These are phyloP conservation scores for Tuber melanosporum DNA, from an alignment of 495 filamentous ascomycete genomes.

Conservation along the genomic window DNA sequence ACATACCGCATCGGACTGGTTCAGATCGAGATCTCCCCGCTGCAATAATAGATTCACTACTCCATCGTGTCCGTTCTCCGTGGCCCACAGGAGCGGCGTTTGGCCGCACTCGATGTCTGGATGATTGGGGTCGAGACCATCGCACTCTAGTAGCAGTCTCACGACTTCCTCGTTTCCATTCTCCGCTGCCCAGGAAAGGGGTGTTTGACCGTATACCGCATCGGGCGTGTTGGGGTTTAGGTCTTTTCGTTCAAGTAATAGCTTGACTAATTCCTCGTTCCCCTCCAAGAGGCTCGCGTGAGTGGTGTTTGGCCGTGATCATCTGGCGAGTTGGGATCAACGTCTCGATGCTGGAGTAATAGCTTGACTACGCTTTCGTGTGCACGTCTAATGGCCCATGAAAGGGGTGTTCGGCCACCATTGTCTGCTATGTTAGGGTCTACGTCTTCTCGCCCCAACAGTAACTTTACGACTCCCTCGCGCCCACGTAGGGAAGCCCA, in stretches of 20 bases:
- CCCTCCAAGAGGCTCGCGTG: constrained; percentile 9
- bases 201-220: constrained; percentile 4
- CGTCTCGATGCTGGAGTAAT: constrained; percentile 10
- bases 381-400: constrained; percentile 7
- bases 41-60: constrained; percentile 12
- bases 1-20: constrained; percentile 8
- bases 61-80: constrained; percentile 9
- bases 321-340: constrained; percentile 8
- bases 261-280: constrained; percentile 11
- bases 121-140: constrained; percentile 8
- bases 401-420: constrained; percentile 8
- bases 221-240: neutral
- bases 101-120: constrained; percentile 9
- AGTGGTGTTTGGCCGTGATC: constrained; percentile 7
- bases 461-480: constrained; percentile 9
- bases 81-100: constrained; percentile 13
- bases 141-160: constrained; percentile 21
- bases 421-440: constrained; percentile 6
- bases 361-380: constrained; percentile 14
- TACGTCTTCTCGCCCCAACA: constrained; percentile 13
- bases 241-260: constrained; percentile 29
- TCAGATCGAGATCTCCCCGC: constrained; percentile 2
- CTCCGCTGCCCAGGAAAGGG: constrained; percentile 17
- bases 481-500: constrained; percentile 7
- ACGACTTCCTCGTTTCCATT: constrained; percentile 15